These are phyloP conservation scores for Tetracentron sinense DNA, from an alignment of 164 flowering plant genomes.

Conservation along the genomic window DNA sequence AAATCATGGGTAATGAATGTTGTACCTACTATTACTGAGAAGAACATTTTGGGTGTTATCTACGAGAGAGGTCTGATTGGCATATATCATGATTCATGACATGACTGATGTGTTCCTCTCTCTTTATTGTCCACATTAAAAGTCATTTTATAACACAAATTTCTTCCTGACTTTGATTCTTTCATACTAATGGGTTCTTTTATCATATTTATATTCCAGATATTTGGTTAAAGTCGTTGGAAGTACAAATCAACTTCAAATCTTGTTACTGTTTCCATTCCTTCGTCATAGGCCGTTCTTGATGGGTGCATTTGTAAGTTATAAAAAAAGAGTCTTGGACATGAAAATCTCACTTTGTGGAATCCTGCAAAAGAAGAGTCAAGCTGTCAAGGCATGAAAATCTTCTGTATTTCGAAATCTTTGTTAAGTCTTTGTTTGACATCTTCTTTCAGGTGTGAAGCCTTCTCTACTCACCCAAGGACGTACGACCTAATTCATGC, in stretches of 20 bases:
- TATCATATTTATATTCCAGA: neutral
- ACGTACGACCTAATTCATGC: conserved; percentile 80
- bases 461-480: conserved; percentile 89
- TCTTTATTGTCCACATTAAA: neutral
- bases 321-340: neutral
- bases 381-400: too few species aligned
- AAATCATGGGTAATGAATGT: conserved; percentile 94
- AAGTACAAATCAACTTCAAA: neutral
- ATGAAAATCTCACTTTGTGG: neutral
- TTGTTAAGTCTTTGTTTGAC: too few species aligned
- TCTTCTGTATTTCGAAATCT: too few species aligned
- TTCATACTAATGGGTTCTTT: neutral
- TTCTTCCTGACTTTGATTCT: neutral
- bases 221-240: too few species aligned
- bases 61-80: conserved; percentile 85
- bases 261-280: neutral
- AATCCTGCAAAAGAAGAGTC: too few species aligned
- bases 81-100: conserved; percentile 94
- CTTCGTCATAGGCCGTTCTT: neutral
- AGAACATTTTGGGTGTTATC: conserved; percentile 64
- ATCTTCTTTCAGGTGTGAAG: conserved; percentile 70
- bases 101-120: conserved; percentile 11
- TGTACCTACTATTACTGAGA: conserved; percentile 63
- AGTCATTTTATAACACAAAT: neutral
- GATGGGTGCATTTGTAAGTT: neutral